Evolutionary conservation across 805 yeast genomes (phyloP), one percentile per base, ranked within the genome.

Genomic region (Ogataea zsoltii): DNA sequence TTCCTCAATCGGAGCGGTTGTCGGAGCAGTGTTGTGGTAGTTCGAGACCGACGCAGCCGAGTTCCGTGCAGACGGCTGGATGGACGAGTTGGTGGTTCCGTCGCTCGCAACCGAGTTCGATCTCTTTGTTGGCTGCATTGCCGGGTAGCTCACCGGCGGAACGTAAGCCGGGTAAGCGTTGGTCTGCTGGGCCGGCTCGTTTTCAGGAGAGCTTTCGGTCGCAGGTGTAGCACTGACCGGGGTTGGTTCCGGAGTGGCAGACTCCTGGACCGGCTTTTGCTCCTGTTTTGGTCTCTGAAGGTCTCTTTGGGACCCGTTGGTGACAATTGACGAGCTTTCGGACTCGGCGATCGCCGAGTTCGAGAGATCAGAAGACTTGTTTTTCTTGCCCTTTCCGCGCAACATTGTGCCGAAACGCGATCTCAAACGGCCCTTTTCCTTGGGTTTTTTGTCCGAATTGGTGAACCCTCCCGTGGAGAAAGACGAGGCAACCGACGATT

Each of bases 371-470:
- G 46, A 34, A 14, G 66, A 64, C 37, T 70, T 69, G 50, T 72
- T 71, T 57, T 79, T 81, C 62, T 79, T 83, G 52, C 80, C 77
- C 36, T 85, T 83, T 32, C 64, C 58, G 41, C 61, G 61, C 56
- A 87, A 81, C 50, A 87, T 77, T 0, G 94, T 83, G 9, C 95
- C 95, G 45, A 87, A 84, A 57, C 71, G 81, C 5, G 90, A 84
- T 64, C 79, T 80, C 56, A 87, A 63, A 37, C 73, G 75, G 37
- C 63, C 32, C 42, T 57, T 60, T 51, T 71, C 65, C 42, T 61
- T 60, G 13, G 47, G 54, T 16, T 50, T 50, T 17, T 54, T 48
- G 15, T 46, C 51, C 10, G 48, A 35, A 11, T 51, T 38, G 15
- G 53, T 31, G 21, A 33, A 33, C 7, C 38, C 29, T 14, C 47